A percentile compares a stretch with the other conserved stretches of the same genome.
phyloP scores from a whole-genome alignment of 2,329 filamentous ascomycete genomes.

The Trichoderma sp. region DNA sequence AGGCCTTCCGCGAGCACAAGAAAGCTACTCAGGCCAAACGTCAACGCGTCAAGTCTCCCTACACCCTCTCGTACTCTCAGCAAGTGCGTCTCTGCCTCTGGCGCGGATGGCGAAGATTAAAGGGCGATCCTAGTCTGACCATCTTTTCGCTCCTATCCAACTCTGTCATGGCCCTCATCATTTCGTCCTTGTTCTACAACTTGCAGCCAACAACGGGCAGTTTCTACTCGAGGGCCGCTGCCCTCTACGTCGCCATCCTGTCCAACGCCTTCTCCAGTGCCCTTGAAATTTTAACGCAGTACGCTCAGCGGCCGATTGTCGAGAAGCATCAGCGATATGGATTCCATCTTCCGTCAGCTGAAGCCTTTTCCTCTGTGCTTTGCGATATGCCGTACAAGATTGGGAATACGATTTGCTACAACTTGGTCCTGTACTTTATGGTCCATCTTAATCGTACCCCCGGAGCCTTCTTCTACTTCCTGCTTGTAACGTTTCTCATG shows the following conservation, averaged over 20 bases:
- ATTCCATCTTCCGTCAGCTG: slow-evolving; percentile 39
- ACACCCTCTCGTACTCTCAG: slow-evolving; percentile 44
- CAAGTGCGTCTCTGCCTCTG: slow-evolving; percentile 41
- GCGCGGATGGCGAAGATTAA: slow-evolving; percentile 23
- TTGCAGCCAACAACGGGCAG: slow-evolving; percentile 39
- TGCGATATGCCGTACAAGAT: slow-evolving; percentile 46
- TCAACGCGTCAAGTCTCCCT: slow-evolving; percentile 44
- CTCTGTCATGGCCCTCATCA: slow-evolving; percentile 47
- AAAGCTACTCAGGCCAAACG: slow-evolving; percentile 26
- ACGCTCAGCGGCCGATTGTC: slow-evolving; percentile 38
- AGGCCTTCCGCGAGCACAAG: slow-evolving; percentile 18
- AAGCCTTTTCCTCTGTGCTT: slow-evolving; percentile 37
- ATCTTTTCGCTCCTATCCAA: slow-evolving; percentile 33
- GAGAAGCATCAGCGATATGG: slow-evolving; percentile 41
- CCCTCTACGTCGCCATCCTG: slow-evolving; percentile 53
- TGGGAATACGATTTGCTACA: slow-evolving; percentile 33
- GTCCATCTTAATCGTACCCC: slow-evolving; percentile 39
- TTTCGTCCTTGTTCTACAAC: slow-evolving; percentile 52
- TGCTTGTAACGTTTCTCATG: slow-evolving; percentile 47
- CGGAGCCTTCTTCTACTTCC: slow-evolving; percentile 46
- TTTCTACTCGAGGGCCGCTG: slow-evolving; percentile 45
- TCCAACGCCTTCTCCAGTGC: slow-evolving; percentile 47
- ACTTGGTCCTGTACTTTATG: slow-evolving; percentile 46
- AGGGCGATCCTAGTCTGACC: slow-evolving; percentile 16
- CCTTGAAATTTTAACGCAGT: slow-evolving; percentile 39